Evolutionary conservation across 176 grass and related monocot species (phyloP).

Genomic region (Bolboschoenus planiculmis): DNA sequence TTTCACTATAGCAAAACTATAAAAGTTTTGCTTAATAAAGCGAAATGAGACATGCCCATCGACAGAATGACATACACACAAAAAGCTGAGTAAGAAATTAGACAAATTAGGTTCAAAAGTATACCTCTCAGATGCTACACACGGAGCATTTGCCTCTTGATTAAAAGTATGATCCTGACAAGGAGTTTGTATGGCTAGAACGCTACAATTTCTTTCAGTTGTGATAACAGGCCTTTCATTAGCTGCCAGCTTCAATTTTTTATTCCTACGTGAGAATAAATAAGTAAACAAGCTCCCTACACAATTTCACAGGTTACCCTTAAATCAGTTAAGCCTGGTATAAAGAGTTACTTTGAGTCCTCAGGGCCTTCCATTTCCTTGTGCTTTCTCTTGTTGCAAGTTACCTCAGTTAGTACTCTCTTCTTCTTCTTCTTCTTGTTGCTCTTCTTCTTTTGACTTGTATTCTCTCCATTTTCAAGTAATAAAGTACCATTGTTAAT

Average conservation of each 20-base stretch:
- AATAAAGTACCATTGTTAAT: neutral
- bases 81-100: neutral
- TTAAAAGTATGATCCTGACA: neutral
- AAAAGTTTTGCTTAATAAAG: neutral
- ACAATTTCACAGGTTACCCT: neutral
- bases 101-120: neutral
- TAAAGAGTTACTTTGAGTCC: constrained; percentile 2
- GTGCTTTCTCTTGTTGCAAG: neutral
- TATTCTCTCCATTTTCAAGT: neutral
- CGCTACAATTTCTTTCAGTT: neutral
- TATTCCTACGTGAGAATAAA: constrained; percentile 5
- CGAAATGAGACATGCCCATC: neutral
- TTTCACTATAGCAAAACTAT: neutral
- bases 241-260: neutral
- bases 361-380: neutral
- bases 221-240: constrained; percentile 7
- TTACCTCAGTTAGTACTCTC: neutral
- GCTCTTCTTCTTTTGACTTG: constrained; percentile 3
- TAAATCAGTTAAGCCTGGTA: neutral
- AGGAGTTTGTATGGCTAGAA: neutral
- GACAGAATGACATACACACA: neutral
- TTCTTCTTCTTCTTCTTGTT: neutral
- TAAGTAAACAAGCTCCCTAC: neutral
- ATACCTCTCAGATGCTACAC: constrained; percentile 6
- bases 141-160: neutral